Evolutionary conservation across 768 basidiomycete species (phyloP), one percentile per base, ranked within the genome.

Genomic region (Termitomyces titanicus): DNA sequence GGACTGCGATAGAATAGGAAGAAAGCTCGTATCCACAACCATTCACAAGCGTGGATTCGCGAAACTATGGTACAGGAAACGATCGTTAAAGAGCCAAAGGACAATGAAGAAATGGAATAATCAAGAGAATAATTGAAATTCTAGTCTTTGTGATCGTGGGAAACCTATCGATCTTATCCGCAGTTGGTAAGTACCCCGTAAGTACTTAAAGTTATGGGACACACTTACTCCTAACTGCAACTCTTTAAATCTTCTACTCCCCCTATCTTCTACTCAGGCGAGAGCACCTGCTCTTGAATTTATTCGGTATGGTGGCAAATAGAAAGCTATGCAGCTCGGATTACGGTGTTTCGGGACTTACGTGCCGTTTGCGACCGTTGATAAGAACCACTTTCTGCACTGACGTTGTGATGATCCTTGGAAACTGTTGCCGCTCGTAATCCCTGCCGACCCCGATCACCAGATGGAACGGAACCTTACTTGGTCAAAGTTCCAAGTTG

Each of bases 1-100:
- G 51, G 68, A 75, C 51, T 70, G 72, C 13, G 79, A 68, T 29
- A 87, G 70, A 35, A 72, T 61, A 50, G 85, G 85, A 46, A 87
- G 76, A 64, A 86, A 82, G 38, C 59, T 67, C 47, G 72, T 65
- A 60, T 65, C 70, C 35, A 68, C 56, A 67, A 68, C 68, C 53
- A 59, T 64, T 54, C 42, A 39, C 47, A 11, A 40, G 13, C 39
- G 31, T 34, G n/a, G 27, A 33, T 25, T 20, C 24, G 35, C n/a
- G 20, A 34, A 38, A 46, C 4, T 56, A 56, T 40, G 34, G 25
- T 33, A 56, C 43, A 46, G 15, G 11, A 22, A 48, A 48, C 10
- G 27, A 54, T 39, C 31, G 27, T 17, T 27, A 45, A 31, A 37
- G n/a, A n/a, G 22, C 18, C 42, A 51, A 38, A 27, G 27, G 38